A percentile compares a stretch with the other conserved stretches of the same genome.
phyloP scores from a whole-genome alignment of 495 filamentous ascomycete genomes.

The Thermochaetoides thermophila region DNA sequence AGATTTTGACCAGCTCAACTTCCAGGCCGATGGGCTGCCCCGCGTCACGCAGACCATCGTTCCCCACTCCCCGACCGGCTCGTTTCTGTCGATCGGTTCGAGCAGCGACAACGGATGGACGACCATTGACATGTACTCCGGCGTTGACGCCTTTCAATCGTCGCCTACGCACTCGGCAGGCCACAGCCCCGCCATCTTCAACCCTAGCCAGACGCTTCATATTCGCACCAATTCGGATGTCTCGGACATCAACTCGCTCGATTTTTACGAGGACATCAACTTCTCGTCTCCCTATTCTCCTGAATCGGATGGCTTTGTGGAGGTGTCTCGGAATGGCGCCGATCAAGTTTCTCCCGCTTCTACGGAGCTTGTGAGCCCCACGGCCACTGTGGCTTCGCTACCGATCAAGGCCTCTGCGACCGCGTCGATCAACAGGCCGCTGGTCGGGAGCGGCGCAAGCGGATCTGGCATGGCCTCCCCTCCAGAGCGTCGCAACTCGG shows the following conservation, averaged over 20 bases:
- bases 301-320: slow-evolving; percentile 45
- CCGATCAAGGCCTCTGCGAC: slow-evolving; percentile 50
- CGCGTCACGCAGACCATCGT: slow-evolving; percentile 42
- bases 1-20: slow-evolving; percentile 47
- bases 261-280: slow-evolving; percentile 67
- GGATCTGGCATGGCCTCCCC: slow-evolving; percentile 50
- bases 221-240: slow-evolving; percentile 69
- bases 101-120: slow-evolving; percentile 77
- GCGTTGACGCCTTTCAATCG: slow-evolving; percentile 32
- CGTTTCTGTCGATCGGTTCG: slow-evolving; percentile 70
- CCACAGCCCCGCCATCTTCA: slow-evolving; percentile 54
- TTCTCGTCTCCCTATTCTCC: slow-evolving; percentile 53
- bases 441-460: slow-evolving; percentile 41
- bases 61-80: slow-evolving; percentile 69
- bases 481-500: slow-evolving; percentile 45
- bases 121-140: slow-evolving; percentile 45
- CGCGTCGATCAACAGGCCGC: slow-evolving; percentile 32
- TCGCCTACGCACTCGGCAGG: slow-evolving; percentile 33
- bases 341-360: slow-evolving; percentile 28
- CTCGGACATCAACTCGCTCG: slow-evolving; percentile 45
- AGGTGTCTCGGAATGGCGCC: slow-evolving; percentile 36
- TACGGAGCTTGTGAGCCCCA: slow-evolving; percentile 46
- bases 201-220: slow-evolving; percentile 74
- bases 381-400: slow-evolving; percentile 50
- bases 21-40: slow-evolving; percentile 37